These are phyloP conservation scores for Castanospermum australe DNA, from an alignment of 306 rosid species.

Conservation along the genomic window DNA sequence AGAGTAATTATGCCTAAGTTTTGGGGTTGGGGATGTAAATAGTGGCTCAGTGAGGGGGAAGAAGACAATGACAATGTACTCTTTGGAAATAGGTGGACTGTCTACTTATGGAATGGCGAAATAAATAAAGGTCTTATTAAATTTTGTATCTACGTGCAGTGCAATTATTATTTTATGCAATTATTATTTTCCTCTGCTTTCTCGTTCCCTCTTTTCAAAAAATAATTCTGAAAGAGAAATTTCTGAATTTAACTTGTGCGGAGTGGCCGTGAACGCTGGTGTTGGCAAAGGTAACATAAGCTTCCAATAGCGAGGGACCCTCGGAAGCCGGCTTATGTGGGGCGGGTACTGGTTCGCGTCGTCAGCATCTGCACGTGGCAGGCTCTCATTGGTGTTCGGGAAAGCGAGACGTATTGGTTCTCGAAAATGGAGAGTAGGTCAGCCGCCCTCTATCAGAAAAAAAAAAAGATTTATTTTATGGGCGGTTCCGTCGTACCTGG, in stretches of 20 bases:
- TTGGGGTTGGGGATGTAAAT: conserved; percentile 66
- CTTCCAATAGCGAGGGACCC: conserved; percentile 35
- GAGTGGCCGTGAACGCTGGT: conserved; percentile 16
- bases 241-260: neutral
- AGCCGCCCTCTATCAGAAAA: conserved; percentile 64
- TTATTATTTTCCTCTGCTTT: neutral
- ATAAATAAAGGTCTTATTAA: conserved; percentile 33
- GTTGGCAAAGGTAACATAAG: neutral
- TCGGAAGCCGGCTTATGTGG: conserved; percentile 40
- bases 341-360: neutral
- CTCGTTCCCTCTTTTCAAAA: too few species aligned
- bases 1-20: conserved; percentile 66
- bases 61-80: conserved; percentile 43
- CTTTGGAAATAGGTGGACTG: conserved; percentile 42
- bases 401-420: conserved; percentile 49
- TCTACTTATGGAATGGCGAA: conserved; percentile 47
- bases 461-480: neutral
- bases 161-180: neutral
- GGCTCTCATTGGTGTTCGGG: neutral
- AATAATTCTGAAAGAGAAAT: neutral
- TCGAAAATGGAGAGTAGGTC: conserved; percentile 55
- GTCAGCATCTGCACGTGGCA: conserved; percentile 43
- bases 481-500: conserved; percentile 45
- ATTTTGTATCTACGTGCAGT: neutral
- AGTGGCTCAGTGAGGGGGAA: conserved; percentile 21